Evolutionary conservation across 805 yeast genomes (phyloP).

Genomic region (Hanseniaspora thailandica): DNA sequence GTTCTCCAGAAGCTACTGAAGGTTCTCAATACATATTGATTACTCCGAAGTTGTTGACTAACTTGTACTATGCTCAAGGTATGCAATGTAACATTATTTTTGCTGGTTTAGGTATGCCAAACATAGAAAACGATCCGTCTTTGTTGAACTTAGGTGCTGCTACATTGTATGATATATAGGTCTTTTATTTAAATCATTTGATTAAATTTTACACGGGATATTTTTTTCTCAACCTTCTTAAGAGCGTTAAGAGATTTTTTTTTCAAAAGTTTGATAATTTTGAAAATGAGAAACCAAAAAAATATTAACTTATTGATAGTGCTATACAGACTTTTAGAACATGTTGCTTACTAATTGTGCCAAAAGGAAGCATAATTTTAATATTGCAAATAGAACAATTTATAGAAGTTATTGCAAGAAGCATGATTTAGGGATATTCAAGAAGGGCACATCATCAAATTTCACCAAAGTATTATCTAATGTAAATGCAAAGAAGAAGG

Average conservation of each 20-base stretch:
- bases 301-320: no score
- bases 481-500: slow-evolving; percentile 9
- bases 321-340: no score
- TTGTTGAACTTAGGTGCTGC: slow-evolving; percentile 31
- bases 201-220: no score
- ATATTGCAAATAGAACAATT: neutral
- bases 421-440: neutral
- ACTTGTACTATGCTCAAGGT: slow-evolving; percentile 56
- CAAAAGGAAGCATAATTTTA: neutral
- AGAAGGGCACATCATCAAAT: neutral
- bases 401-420: neutral
- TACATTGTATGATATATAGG: slow-evolving; percentile 19
- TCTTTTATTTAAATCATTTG: neutral
- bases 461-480: neutral
- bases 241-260: no score
- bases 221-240: no score
- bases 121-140: slow-evolving; percentile 27
- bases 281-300: no score
- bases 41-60: slow-evolving; percentile 80
- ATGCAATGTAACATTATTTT: slow-evolving; percentile 43
- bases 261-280: no score
- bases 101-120: slow-evolving; percentile 42
- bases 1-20: slow-evolving; percentile 35
- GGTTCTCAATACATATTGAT: slow-evolving; percentile 76
- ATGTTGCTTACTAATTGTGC: neutral